Evolutionary conservation across 768 basidiomycete genomes (phyloP), one percentile per base, ranked within the genome.

Genomic region (Sporobolomyces roseus): DNA sequence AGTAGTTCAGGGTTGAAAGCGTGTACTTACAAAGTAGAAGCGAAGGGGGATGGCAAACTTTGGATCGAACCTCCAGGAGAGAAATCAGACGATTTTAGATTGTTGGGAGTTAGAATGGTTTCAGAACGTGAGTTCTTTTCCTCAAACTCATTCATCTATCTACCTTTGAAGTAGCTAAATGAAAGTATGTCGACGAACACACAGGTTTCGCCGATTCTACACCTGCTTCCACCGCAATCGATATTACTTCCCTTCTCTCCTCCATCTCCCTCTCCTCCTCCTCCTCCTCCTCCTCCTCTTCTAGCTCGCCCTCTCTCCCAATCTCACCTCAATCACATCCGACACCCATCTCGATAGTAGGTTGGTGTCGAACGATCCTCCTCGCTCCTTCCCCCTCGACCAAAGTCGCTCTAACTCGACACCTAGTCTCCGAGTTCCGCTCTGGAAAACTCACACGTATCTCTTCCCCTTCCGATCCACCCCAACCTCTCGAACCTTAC

Each of bases 301-400:
- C 50, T 9, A 10, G 10, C 14, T 53, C 52, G 14, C 52, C 30
- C 19, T 6, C 32, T 13, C 52, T 55, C 9, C n/a, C 33, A 10
- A 36, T 21, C 19, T 55, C 54, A 6, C 33, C 62, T 49, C 17
- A 13, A 25, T 43, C 52, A 1, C 55, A 46, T 4, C 35, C 59
- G 4, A 46, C 74, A 9, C 88, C 88, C 7, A 83, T 79, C n/a
- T 87, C 87, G 0, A 81, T 90, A 17, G 85, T 89, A 76, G 83
- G 88, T 75, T 90, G 86, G 85, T 88, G 88, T 1, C 87, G 88
- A 8, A 79, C 89, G 10, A 88, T 91, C 56, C 80, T 91, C 32
- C 87, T 88, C 72, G 90, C 90, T 0, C 78, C 88, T 1, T 81
- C 87, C 76, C 88, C 89, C 5, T 81, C 81, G 3, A 77, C 87